phyloP scores from a whole-genome alignment of 2,329 filamentous ascomycete genomes.

The Neonectria neomacrospora region DNA sequence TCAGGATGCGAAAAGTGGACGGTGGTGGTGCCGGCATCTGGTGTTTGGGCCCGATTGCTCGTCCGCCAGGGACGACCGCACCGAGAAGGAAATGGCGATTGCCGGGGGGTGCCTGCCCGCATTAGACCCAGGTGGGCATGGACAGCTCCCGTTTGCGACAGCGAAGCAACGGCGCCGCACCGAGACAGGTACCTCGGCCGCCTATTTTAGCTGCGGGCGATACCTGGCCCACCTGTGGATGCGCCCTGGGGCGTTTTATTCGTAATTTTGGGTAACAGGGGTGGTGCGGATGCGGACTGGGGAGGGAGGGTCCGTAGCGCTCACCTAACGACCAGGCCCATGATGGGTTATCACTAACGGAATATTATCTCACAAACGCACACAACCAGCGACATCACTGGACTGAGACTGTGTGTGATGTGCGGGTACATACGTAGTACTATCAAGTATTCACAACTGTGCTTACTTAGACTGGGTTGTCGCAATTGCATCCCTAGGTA shows the following conservation, averaged over 20 bases:
- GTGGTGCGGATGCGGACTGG: constrained; percentile 36
- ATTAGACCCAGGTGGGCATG: constrained; percentile 24
- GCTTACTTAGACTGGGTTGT: no score
- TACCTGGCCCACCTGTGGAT: constrained; percentile 34
- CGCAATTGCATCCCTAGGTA: no score
- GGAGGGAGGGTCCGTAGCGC: constrained; percentile 24
- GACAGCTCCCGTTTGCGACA: constrained; percentile 32
- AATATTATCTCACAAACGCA: constrained; percentile 8
- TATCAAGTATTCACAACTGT: not conserved
- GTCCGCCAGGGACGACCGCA: constrained; percentile 30
- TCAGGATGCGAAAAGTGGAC: constrained; percentile 36
- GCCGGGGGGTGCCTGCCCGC: constrained; percentile 34
- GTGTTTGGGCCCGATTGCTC: constrained; percentile 42
- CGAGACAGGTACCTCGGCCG: constrained; percentile 27
- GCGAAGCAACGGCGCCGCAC: constrained; percentile 23
- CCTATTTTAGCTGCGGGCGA: constrained; percentile 8
- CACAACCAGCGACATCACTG: no score
- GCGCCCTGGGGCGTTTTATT: constrained; percentile 34
- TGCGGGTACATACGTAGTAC: no score
- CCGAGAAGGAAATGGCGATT: constrained; percentile 40
- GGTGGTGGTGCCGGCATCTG: constrained; percentile 36
- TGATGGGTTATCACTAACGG: constrained; percentile 24
- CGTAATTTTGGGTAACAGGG: constrained; percentile 48
- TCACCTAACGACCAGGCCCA: not conserved
- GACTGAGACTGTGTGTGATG: no score